Conservation (phyloP, 768 basidiomycete genomes). For the Hericium erinaceus region DNA sequence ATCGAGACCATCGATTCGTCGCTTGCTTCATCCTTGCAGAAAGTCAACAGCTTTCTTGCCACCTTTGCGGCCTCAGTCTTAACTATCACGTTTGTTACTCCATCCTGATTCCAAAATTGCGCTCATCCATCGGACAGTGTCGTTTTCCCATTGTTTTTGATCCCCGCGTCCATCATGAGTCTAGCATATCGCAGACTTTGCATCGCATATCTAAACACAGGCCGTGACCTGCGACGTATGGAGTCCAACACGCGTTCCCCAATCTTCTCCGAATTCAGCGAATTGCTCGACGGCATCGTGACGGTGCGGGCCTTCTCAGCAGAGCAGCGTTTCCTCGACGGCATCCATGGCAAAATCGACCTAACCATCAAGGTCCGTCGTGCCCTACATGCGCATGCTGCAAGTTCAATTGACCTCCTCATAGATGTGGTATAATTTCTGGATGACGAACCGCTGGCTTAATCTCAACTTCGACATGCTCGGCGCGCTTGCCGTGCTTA, state of each 20-base stretch:
- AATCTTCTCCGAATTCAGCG: conserved; percentile 76
- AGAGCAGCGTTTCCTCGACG: conserved; percentile 68
- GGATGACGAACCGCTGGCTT: conserved; percentile 91
- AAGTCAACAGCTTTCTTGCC: conserved; percentile 71
- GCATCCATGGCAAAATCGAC: conserved; percentile 65
- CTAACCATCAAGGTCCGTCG: conserved; percentile 57
- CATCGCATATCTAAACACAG: conserved; percentile 67
- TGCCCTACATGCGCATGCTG: not conserved
- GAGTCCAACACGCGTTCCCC: conserved; percentile 83
- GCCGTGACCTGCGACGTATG: conserved; percentile 80
- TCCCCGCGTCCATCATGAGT: conserved; percentile 70
- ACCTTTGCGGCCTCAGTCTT: conserved; percentile 70
- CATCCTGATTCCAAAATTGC: not conserved
- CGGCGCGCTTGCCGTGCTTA: conserved; percentile 62
- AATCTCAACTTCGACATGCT: conserved; percentile 75
- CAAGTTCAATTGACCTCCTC: too few relatives aligned
- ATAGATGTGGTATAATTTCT: conserved; percentile 84
- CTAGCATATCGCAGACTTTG: conserved; percentile 62
- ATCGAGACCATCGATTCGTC: conserved; percentile 83
- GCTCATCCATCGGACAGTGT: conserved; percentile 27
- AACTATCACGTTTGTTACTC: conserved; percentile 48
- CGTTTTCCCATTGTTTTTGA: conserved; percentile 74
- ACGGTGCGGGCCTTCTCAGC: conserved; percentile 88
- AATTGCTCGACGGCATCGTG: conserved; percentile 82
- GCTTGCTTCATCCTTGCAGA: conserved; percentile 56